Conservation (phyloP, 306 rosid species). For the Castanea crenata region DNA sequence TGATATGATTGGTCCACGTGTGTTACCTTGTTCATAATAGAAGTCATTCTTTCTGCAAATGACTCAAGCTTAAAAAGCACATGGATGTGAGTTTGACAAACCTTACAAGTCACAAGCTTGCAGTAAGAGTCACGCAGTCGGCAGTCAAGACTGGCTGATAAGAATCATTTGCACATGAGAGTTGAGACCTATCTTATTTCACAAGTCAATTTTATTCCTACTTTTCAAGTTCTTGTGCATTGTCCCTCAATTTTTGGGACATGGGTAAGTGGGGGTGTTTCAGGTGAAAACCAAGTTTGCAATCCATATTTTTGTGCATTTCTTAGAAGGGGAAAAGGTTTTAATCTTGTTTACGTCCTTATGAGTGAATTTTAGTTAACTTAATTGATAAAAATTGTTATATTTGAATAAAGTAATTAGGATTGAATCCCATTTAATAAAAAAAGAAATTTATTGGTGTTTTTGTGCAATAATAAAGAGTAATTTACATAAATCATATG, state of each 20-base stretch:
- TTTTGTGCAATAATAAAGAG: no score
- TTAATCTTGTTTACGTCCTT: no score
- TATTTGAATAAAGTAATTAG: no score
- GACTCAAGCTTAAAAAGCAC: constrained; percentile 33
- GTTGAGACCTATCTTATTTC: neutral
- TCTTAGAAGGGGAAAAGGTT: no score
- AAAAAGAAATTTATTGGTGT: no score
- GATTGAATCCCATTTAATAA: no score
- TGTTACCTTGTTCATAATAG: neutral
- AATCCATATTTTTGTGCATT: no score
- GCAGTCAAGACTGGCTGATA: neutral
- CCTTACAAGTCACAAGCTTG: neutral
- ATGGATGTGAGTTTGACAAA: constrained; percentile 26
- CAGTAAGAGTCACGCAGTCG: neutral
- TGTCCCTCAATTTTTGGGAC: neutral
- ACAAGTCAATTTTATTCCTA: neutral
- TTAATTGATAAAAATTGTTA: no score
- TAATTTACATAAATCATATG: no score
- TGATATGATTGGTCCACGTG: constrained; percentile 9
- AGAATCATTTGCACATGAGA: neutral
- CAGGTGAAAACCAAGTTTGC: no score
- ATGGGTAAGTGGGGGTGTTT: neutral
- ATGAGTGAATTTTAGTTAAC: no score
- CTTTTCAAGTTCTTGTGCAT: neutral
- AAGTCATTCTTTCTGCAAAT: neutral